phyloP scores from a whole-genome alignment of 176 grass and related monocot species.

The Pontederia paniculata region DNA sequence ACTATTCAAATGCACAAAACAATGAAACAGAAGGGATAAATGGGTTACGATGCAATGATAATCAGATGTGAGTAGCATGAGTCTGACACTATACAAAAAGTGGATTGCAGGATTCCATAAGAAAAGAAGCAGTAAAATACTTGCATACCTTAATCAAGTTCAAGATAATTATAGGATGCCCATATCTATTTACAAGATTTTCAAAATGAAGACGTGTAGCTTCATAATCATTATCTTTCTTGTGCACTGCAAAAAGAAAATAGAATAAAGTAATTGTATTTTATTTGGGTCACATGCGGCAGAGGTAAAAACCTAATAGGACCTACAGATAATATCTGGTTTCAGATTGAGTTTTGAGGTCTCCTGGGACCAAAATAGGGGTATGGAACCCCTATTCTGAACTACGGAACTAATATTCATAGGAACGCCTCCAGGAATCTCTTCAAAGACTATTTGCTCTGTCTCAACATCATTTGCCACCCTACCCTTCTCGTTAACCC shows the following conservation, averaged over 20 bases:
- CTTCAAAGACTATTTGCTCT: slow-evolving; percentile 83
- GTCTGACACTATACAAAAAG: neutral
- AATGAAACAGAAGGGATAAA: neutral
- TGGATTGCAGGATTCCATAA: neutral
- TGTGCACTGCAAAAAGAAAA: slow-evolving; percentile 51
- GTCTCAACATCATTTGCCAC: slow-evolving; percentile 97
- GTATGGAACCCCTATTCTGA: slow-evolving; percentile 95
- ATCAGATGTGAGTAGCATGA: slow-evolving; percentile 16
- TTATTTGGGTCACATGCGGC: neutral
- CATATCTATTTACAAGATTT: slow-evolving; percentile 71
- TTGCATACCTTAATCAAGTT: slow-evolving; percentile 83
- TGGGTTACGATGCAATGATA: neutral
- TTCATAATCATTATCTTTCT: slow-evolving; percentile 60
- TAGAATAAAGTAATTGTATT: neutral
- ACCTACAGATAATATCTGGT: slow-evolving; percentile 92
- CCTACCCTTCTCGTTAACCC: slow-evolving; percentile 71
- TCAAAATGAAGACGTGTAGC: slow-evolving; percentile 81
- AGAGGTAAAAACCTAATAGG: neutral
- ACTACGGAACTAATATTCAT: slow-evolving; percentile 71
- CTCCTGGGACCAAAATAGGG: slow-evolving; percentile 93
- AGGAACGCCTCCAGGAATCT: slow-evolving; percentile 32
- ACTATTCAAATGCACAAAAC: slow-evolving; percentile 21
- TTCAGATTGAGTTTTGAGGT: slow-evolving; percentile 67
- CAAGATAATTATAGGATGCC: slow-evolving; percentile 84
- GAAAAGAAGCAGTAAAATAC: slow-evolving; percentile 13